Percentiles rank a stretch among this genome's conserved stretches.
phyloP scores from a whole-genome alignment of 306 rosid species.

The Trifolium fragiferum region DNA sequence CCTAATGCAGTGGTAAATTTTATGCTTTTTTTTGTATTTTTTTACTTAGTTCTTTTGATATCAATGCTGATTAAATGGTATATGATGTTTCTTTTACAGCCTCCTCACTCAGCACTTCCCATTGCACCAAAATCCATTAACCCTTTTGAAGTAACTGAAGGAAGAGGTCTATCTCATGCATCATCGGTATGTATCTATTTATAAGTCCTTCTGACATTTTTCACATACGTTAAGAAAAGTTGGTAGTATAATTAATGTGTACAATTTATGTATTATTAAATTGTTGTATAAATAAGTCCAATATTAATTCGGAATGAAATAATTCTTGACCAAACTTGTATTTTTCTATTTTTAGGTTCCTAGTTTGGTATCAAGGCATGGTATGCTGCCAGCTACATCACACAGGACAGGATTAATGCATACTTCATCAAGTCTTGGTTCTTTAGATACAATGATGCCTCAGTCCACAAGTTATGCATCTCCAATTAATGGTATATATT shows the following conservation, averaged over 20 bases:
- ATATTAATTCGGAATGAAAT: too few relatives aligned
- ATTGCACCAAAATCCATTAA: slow-evolving; percentile 51
- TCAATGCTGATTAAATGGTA: slow-evolving; percentile 26
- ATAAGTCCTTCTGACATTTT: background rate
- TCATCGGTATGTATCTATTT: slow-evolving; percentile 51
- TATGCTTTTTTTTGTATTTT: background rate
- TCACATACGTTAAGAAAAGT: too few relatives aligned
- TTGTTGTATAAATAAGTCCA: too few relatives aligned
- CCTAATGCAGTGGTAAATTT: slow-evolving; percentile 55
- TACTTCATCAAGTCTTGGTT: slow-evolving; percentile 54
- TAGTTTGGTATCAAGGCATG: slow-evolving; percentile 47
- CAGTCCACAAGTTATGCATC: slow-evolving; percentile 48
- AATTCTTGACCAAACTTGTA: background rate
- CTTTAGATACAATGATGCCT: slow-evolving; percentile 48
- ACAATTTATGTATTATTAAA: too few relatives aligned
- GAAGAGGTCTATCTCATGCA: slow-evolving; percentile 43
- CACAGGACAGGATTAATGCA: slow-evolving; percentile 47
- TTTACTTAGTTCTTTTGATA: slow-evolving; percentile 24
- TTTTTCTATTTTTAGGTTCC: slow-evolving; percentile 55
- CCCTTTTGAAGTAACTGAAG: slow-evolving; percentile 68
- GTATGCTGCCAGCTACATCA: slow-evolving; percentile 43
- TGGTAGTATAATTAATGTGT: too few relatives aligned
- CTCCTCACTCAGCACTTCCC: slow-evolving; percentile 46
- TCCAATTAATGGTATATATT: slow-evolving; percentile 54
- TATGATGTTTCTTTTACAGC: slow-evolving; percentile 55